A percentile compares a stretch with the other conserved stretches of the same genome.
These are phyloP conservation scores for Glycine tomentella DNA, from an alignment of 306 rosid genomes.

Conservation along the genomic window DNA sequence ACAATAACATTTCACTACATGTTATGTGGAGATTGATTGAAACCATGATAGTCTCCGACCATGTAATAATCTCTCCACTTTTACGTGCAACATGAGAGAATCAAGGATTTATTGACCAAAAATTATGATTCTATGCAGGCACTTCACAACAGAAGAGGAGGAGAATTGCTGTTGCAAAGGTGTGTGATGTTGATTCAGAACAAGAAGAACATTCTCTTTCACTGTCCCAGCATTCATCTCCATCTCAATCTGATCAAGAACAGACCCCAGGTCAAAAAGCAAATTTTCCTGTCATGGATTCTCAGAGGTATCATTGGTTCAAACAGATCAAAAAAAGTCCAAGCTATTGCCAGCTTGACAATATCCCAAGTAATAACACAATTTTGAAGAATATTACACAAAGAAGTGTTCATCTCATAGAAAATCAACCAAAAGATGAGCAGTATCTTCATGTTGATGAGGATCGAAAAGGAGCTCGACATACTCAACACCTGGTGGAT, in stretches of 20 bases:
- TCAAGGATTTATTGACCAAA: not conserved
- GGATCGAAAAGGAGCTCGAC: slow-evolving; percentile 50
- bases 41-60: not conserved
- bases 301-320: slow-evolving; percentile 63
- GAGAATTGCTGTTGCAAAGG: slow-evolving; percentile 66
- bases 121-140: slow-evolving; percentile 52
- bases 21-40: not conserved
- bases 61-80: not conserved
- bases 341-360: slow-evolving; percentile 47
- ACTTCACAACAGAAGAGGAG: slow-evolving; percentile 78
- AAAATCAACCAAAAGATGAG: slow-evolving; percentile 56
- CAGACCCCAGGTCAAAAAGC: slow-evolving; percentile 59
- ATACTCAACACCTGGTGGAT: slow-evolving; percentile 58
- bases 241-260: slow-evolving; percentile 92
- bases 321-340: slow-evolving; percentile 52
- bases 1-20: not conserved
- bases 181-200: slow-evolving; percentile 77
- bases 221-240: slow-evolving; percentile 84
- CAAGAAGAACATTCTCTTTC: slow-evolving; percentile 98
- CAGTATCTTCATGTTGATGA: slow-evolving; percentile 45
- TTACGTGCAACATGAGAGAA: not conserved
- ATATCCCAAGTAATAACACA: slow-evolving; percentile 45
- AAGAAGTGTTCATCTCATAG: slow-evolving; percentile 49
- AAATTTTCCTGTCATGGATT: slow-evolving; percentile 53
- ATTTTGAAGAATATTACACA: slow-evolving; percentile 40